Conservation (phyloP, 73 alveolate genomes). For the Paramecium sexaurelia region DNA sequence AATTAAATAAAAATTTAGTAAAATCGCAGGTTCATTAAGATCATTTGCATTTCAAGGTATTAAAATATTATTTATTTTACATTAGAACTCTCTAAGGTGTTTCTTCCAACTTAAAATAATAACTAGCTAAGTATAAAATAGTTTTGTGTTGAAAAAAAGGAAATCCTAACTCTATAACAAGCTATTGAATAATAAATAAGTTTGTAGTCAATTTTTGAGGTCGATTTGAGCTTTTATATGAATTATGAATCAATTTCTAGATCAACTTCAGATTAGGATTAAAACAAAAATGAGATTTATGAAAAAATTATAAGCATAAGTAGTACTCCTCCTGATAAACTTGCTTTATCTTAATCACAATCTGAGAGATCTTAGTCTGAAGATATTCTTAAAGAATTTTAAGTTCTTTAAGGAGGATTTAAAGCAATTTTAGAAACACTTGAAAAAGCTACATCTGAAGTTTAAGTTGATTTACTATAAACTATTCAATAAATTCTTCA, state of each 20-base stretch:
- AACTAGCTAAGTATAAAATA: neutral
- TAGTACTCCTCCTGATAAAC: neutral
- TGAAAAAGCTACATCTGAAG: conserved; percentile 42
- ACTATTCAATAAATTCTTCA: neutral
- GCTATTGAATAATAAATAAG: conserved; percentile 45
- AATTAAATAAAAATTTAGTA: conserved; percentile 17
- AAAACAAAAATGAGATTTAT: neutral
- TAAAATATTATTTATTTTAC: neutral
- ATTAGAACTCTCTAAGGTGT: conserved; percentile 23
- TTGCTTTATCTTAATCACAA: neutral
- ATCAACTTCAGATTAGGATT: conserved; percentile 44
- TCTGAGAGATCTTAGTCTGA: conserved; percentile 20
- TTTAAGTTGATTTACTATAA: neutral
- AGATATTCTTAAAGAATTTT: conserved; percentile 31
- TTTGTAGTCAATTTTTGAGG: neutral
- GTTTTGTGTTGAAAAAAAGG: neutral
- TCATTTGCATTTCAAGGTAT: conserved; percentile 55
- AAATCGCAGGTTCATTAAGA: conserved; percentile 32
- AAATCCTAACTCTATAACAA: neutral
- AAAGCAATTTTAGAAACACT: conserved; percentile 43
- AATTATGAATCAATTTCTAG: neutral
- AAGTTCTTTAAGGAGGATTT: conserved; percentile 47
- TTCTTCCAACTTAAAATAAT: neutral
- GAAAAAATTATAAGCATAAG: neutral
- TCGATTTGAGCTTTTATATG: conserved; percentile 1